Conservation (phyloP, 2,329 filamentous ascomycete species). For the Fusarium gaditjirri region DNA sequence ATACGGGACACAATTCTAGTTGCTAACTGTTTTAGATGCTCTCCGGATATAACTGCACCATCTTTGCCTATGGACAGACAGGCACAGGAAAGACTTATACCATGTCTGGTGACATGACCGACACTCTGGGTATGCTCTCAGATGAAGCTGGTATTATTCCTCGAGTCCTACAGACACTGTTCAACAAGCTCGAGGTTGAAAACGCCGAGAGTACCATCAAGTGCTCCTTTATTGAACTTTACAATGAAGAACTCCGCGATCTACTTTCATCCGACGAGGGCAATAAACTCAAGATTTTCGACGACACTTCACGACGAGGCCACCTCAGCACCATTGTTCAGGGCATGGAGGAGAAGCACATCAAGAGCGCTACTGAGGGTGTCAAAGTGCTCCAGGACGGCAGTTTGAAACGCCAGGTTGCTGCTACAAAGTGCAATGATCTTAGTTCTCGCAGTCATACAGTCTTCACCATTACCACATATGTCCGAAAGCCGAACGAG, state of each 20-base stretch:
- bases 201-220: conserved; percentile 90
- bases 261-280: conserved; percentile 84
- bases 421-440: conserved; percentile 99
- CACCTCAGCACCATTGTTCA: conserved; percentile 88
- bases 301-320: conserved; percentile 89
- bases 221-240: conserved; percentile 98
- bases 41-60: conserved; percentile 95
- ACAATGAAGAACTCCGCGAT: conserved; percentile 97
- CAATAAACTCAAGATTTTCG: conserved; percentile 92
- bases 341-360: conserved; percentile 97
- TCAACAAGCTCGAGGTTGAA: conserved; percentile 82
- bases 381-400: conserved; percentile 90
- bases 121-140: conserved; percentile 84
- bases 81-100: conserved; percentile 99
- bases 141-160: conserved; percentile 96
- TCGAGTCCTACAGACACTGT: conserved; percentile 86
- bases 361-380: conserved; percentile 84
- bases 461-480: conserved; percentile 94
- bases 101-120: conserved; percentile 97
- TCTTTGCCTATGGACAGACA: conserved; percentile 98
- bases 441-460: conserved; percentile 97
- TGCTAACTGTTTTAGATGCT: conserved; percentile 74
- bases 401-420: conserved; percentile 95
- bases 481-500: conserved; percentile 83
- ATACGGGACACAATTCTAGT: background rate